These are phyloP conservation scores for Phaeophleospora eucalypticola DNA, from an alignment of 2,329 filamentous ascomycete species.

Conservation along the genomic window DNA sequence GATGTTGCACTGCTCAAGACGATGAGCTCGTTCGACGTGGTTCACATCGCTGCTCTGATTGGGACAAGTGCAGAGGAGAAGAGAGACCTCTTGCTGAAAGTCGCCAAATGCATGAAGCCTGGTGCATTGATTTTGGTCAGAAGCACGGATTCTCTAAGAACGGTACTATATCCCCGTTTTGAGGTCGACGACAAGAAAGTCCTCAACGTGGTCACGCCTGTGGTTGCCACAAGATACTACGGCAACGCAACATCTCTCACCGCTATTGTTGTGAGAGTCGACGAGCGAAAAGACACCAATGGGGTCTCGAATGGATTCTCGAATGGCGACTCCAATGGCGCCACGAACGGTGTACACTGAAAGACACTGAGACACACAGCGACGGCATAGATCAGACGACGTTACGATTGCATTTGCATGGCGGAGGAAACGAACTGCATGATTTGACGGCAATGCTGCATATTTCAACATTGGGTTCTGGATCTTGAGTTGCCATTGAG, in stretches of 20 bases:
- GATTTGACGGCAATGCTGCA: not conserved
- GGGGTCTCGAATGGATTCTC: too few relatives aligned
- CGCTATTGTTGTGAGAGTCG: conserved; percentile 2
- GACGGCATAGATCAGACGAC: not conserved
- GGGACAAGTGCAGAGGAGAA: conserved; percentile 4
- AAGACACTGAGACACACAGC: too few relatives aligned
- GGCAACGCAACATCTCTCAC: conserved; percentile 3
- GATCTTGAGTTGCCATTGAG: not conserved
- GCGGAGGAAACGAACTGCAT: not conserved
- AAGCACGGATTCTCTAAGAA: conserved; percentile 3
- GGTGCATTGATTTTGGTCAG: conserved; percentile 3
- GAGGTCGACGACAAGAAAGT: conserved; percentile 3
- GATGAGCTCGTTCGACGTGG: not conserved
- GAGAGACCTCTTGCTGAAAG: conserved; percentile 5
- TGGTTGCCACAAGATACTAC: conserved; percentile 4
- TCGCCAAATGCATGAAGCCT: conserved; percentile 1
- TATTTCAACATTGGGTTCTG: not conserved
- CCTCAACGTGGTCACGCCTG: conserved; percentile 3
- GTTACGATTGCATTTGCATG: not conserved
- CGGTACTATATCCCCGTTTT: conserved; percentile 3
- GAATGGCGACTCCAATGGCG: too few relatives aligned
- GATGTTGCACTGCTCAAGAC: not conserved
- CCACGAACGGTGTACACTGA: too few relatives aligned
- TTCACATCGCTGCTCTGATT: conserved; percentile 5
- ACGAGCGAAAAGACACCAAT: not conserved